Evolutionary conservation across 805 yeast genomes (phyloP), one percentile per base, ranked within the genome.

Genomic region (Maudiozyma bulderi): DNA sequence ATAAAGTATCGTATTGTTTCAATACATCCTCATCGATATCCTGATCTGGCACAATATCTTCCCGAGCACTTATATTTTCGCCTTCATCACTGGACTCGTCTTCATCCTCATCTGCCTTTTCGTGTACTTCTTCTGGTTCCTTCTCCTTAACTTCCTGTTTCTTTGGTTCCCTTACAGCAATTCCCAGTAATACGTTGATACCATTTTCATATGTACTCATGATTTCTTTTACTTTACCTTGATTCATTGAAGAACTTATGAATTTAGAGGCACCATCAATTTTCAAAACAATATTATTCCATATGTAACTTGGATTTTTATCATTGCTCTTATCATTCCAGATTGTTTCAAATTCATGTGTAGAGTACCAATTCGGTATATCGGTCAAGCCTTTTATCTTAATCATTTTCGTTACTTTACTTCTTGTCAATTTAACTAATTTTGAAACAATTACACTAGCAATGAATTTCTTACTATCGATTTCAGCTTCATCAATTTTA

Each of bases 151-250:
- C 40, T 33, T 47, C 49, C 33, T 47, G 40, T 15, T 42, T 30
- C 37, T 54, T 58, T 34, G 55, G 59, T 32, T 56, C 66, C 47
- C 58, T 64, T n/a, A 40, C 32, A 44, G 60, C 62, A 14, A 58
- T 62, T 11, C 65, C 69, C 45, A 67, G 52, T 14, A 71, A 58
- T 10, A 68, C 59, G 52, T 68, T 69, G 59, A 71, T 63, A 49
- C 71, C 68, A 41, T 64, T 57, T 38, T 69, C 72, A 45, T 73
- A 70, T 26, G 65, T 61, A 3, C 69, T 65, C 47, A 76, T 60
- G 30, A 73, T 61, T 20, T 77, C 76, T 53, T 79, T 71, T n/a
- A 73, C 69, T 40, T 74, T 69, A 38, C 71, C 72, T 53, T 75
- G 62, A 47, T 71, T 70, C 47, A 81, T 63, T 43, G 72, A 57